Evolutionary conservation across 2,329 filamentous ascomycete genomes (phyloP).

Genomic region (Sporothrix phasma): DNA sequence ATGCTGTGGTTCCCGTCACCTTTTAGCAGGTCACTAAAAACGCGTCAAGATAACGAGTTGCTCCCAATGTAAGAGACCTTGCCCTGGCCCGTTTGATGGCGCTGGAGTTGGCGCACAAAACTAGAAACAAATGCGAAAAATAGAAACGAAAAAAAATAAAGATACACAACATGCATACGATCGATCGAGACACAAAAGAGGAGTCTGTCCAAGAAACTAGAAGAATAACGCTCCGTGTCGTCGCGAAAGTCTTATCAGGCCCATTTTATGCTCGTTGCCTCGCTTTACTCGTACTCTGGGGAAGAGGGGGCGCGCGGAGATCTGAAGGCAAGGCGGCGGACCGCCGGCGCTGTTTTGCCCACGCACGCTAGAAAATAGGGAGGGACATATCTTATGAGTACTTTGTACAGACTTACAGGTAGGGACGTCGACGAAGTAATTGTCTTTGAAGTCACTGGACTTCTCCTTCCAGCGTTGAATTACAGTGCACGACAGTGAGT

Average conservation of each 20-base stretch:
- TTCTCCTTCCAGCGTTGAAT: background rate
- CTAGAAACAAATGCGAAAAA: background rate
- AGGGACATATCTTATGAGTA: background rate
- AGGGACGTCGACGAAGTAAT: too few relatives aligned
- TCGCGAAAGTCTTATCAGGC: constrained; percentile 10
- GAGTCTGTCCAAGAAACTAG: constrained; percentile 1
- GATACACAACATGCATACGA: background rate
- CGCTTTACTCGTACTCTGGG: constrained; percentile 1
- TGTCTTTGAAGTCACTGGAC: too few relatives aligned
- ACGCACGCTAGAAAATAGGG: constrained; percentile 4
- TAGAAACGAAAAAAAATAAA: background rate
- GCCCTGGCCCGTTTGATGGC: background rate
- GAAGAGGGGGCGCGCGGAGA: constrained; percentile 9
- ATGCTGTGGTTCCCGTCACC: background rate
- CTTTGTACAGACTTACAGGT: background rate
- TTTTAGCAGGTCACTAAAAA: background rate
- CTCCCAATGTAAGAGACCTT: background rate
- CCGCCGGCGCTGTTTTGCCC: background rate
- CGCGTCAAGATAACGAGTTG: constrained; percentile 5
- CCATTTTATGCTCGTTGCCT: background rate
- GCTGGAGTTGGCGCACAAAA: constrained; percentile 8
- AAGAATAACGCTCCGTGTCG: background rate
- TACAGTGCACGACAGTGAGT: background rate
- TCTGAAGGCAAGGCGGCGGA: background rate
- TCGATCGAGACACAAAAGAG: background rate